phyloP scores from a whole-genome alignment of 163 green algal genomes.

The Scenedesmus sp. region DNA sequence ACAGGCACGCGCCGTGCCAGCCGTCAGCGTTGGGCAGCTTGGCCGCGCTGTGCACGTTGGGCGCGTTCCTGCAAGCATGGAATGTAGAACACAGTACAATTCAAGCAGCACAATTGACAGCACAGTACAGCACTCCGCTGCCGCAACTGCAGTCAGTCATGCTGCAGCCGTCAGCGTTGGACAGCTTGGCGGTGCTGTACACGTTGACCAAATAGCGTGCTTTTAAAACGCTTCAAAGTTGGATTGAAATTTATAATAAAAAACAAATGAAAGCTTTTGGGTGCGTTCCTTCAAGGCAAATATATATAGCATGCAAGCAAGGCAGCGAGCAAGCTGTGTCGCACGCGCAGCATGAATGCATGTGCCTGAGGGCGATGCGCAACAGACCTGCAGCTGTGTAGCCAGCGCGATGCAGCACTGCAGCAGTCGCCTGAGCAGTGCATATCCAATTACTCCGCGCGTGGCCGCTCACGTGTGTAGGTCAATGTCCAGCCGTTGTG shows the following conservation, averaged over 20 bases:
- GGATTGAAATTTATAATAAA: too few relatives aligned
- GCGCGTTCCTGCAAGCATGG: slow-evolving; percentile 82
- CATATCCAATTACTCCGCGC: too few relatives aligned
- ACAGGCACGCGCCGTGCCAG: slow-evolving; percentile 82
- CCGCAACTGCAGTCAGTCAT: neutral
- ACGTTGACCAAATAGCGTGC: slow-evolving; percentile 95
- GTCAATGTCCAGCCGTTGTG: slow-evolving; percentile 96
- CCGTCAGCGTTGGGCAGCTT: slow-evolving; percentile 79
- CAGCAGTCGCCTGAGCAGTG: neutral
- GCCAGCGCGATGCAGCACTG: neutral
- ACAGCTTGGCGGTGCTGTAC: slow-evolving; percentile 76
- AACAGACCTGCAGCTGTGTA: too few relatives aligned
- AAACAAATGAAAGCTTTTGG: too few relatives aligned
- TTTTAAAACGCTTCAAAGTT: too few relatives aligned
- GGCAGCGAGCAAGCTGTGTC: too few relatives aligned
- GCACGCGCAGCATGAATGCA: too few relatives aligned
- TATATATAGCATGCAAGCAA: too few relatives aligned
- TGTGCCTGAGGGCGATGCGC: too few relatives aligned
- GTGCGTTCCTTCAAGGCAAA: too few relatives aligned
- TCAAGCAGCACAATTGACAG: neutral
- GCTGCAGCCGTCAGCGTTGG: slow-evolving; percentile 86
- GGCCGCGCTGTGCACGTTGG: slow-evolving; percentile 87
- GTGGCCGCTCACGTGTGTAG: slow-evolving; percentile 76
- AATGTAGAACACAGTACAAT: neutral
- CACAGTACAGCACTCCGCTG: too few relatives aligned